Conservation (phyloP, 2,329 filamentous ascomycete genomes). For the Ploettnerulaceae sp. region DNA sequence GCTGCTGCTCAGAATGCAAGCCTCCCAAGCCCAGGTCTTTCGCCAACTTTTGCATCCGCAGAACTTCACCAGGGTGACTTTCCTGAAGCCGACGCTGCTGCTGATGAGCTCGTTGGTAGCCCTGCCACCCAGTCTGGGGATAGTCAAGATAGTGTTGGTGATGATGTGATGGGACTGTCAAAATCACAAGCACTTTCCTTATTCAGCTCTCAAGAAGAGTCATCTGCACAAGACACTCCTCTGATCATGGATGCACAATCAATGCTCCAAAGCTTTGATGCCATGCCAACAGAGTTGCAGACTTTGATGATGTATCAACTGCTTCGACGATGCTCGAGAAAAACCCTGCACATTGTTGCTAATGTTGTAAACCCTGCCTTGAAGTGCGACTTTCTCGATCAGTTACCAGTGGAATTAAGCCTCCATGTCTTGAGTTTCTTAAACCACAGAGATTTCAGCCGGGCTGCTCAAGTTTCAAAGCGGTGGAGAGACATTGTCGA, state of each 20-base stretch:
- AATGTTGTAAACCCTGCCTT: conserved; percentile 88
- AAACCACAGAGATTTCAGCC: conserved; percentile 79
- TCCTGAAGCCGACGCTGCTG: conserved; percentile 42
- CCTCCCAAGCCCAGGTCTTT: conserved; percentile 89
- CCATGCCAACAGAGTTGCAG: conserved; percentile 87
- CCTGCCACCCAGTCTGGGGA: conserved; percentile 33
- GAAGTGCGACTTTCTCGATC: conserved; percentile 86
- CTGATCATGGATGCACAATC: conserved; percentile 72
- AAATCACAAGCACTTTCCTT: conserved; percentile 38
- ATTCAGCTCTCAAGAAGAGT: conserved; percentile 25
- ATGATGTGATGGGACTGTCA: conserved; percentile 28
- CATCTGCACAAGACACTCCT: conserved; percentile 22
- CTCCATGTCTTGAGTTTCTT: conserved; percentile 85
- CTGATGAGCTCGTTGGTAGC: conserved; percentile 34
- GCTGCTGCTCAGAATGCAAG: conserved; percentile 80
- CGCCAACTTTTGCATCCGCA: conserved; percentile 77
- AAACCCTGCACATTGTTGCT: conserved; percentile 83
- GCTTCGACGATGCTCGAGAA: conserved; percentile 78
- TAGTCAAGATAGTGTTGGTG: conserved; percentile 27
- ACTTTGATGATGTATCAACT: conserved; percentile 97
- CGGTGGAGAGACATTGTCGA: conserved; percentile 90
- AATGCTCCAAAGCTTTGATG: conserved; percentile 86
- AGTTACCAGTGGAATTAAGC: conserved; percentile 80
- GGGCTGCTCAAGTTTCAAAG: conserved; percentile 87
- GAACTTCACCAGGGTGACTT: conserved; percentile 36